Evolutionary conservation across 2,329 filamentous ascomycete genomes (phyloP).

Genomic region (Penicillium psychrosexuale): DNA sequence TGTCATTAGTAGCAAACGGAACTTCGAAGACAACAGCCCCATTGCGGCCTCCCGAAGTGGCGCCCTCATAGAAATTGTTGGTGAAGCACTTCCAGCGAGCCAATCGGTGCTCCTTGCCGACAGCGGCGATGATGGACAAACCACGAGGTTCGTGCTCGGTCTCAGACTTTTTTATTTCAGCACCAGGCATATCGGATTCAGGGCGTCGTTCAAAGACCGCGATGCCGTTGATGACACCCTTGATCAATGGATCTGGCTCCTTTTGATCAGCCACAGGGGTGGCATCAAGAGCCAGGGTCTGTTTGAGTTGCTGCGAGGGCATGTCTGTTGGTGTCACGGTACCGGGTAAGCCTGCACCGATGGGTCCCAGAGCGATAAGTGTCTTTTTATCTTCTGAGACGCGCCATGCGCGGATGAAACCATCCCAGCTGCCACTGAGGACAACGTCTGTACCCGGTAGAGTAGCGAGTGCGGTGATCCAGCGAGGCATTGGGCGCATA

Average conservation of each 20-base stretch:
- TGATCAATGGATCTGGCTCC: conserved; percentile 46
- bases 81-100: conserved; percentile 68
- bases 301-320: conserved; percentile 35
- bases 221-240: conserved; percentile 84
- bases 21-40: conserved; percentile 87
- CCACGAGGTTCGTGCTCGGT: conserved; percentile 53
- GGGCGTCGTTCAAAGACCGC: conserved; percentile 76
- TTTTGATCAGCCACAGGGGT: conserved; percentile 21
- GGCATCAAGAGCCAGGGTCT: conserved; percentile 30
- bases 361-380: conserved; percentile 67
- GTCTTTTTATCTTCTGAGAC: conserved; percentile 78
- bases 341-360: conserved; percentile 46
- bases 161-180: conserved; percentile 23
- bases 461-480: conserved; percentile 83
- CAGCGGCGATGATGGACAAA: conserved; percentile 77
- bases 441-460: conserved; percentile 89
- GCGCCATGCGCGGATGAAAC: conserved; percentile 78
- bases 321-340: conserved; percentile 24
- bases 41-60: conserved; percentile 60
- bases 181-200: conserved; percentile 24
- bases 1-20: conserved; percentile 41
- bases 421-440: conserved; percentile 92
- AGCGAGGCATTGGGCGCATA: conserved; percentile 66
- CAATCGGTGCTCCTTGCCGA: conserved; percentile 81
- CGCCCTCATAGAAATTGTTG: conserved; percentile 38